A percentile compares a stretch with the other conserved stretches of the same genome.
Conservation (phyloP, 345 rosid genomes). For the Clarkia xantiana region DNA sequence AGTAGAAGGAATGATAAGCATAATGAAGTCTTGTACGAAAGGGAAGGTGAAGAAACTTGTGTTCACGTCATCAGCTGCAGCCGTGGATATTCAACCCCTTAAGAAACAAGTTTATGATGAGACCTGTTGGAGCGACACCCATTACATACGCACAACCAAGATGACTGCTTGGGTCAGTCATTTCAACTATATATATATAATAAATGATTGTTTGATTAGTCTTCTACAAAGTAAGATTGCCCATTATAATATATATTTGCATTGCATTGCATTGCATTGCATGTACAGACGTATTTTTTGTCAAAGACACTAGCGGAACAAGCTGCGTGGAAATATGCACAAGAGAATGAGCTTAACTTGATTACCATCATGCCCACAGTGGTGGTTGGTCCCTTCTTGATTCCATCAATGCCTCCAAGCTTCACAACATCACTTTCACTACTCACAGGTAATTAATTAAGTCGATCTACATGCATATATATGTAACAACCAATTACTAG, state of each 20-base stretch:
- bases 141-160: background rate
- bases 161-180: no score
- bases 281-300: slow-evolving; percentile 7
- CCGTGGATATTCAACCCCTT: slow-evolving; percentile 52
- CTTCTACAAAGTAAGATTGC: no score
- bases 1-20: slow-evolving; percentile 49
- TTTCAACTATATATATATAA: no score
- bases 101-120: slow-evolving; percentile 34
- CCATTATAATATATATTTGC: no score
- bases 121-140: slow-evolving; percentile 19
- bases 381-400: slow-evolving; percentile 22
- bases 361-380: slow-evolving; percentile 18
- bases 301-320: slow-evolving; percentile 23
- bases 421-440: slow-evolving; percentile 15
- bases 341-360: slow-evolving; percentile 18
- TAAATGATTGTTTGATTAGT: no score
- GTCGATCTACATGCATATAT: no score
- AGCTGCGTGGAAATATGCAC: slow-evolving; percentile 19
- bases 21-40: slow-evolving; percentile 60
- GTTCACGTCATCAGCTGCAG: slow-evolving; percentile 91
- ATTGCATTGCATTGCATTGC: no score
- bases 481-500: no score
- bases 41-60: slow-evolving; percentile 51
- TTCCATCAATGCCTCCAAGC: slow-evolving; percentile 9
- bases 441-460: background rate